Evolutionary conservation across 192 early-diverging fungal genomes (phyloP).

Genomic region (Paraglomus brasilianum): DNA sequence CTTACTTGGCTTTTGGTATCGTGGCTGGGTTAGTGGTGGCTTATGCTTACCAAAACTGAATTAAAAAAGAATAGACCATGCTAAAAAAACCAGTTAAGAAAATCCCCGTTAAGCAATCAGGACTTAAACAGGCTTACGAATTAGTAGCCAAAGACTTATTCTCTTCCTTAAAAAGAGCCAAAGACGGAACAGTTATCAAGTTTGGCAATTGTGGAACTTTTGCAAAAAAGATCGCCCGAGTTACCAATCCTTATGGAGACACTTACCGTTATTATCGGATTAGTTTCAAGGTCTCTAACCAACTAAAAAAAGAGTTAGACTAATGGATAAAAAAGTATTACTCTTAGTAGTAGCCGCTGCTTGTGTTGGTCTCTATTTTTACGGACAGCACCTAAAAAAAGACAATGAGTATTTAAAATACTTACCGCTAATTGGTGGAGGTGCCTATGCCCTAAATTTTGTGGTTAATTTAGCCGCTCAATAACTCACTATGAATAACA

Average conservation of each 20-base stretch:
- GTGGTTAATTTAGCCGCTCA: background rate
- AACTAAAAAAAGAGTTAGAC: background rate
- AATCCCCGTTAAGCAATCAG: background rate
- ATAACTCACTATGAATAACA: background rate
- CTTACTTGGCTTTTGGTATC: conserved; percentile 2
- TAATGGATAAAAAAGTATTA: conserved; percentile 16
- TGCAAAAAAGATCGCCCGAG: background rate
- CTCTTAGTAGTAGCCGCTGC: background rate
- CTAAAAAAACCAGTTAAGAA: background rate
- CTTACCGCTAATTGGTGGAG: background rate
- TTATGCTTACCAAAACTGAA: background rate
- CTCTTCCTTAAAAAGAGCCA: background rate
- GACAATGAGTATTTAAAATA: background rate
- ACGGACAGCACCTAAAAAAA: background rate
- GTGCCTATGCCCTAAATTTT: background rate
- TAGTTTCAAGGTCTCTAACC: background rate
- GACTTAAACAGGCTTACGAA: background rate
- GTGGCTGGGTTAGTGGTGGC: background rate
- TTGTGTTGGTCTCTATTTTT: background rate
- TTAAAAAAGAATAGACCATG: conserved; percentile 1
- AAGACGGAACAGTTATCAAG: background rate
- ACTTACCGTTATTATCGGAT: conserved; percentile 3
- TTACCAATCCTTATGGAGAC: background rate
- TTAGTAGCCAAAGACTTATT: background rate
- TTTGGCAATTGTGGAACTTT: background rate